Evolutionary conservation across 139 green algal genomes (phyloP).

Genomic region (Spirogloea muscicola): DNA sequence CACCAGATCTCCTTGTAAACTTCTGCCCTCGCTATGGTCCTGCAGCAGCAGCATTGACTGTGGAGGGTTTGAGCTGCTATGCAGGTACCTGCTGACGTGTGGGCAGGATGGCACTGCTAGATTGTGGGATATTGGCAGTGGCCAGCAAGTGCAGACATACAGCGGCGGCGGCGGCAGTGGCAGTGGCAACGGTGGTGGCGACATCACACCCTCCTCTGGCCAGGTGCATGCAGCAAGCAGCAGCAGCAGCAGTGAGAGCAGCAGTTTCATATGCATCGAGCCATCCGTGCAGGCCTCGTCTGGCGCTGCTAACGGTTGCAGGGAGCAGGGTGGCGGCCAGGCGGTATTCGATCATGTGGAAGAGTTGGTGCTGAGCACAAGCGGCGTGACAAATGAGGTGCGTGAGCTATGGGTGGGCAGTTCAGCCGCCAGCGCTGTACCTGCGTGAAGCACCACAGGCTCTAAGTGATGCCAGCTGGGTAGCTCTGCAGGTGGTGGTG

Average conservation of each 20-base stretch:
- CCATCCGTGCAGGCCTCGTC: background rate
- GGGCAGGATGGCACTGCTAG: constrained; percentile 22
- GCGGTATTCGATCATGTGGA: background rate
- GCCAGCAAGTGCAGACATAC: constrained; percentile 22
- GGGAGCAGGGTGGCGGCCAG: background rate
- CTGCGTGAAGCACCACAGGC: too few species aligned
- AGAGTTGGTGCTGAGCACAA: constrained; percentile 2
- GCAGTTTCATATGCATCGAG: constrained; percentile 1
- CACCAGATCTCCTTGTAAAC: too few species aligned
- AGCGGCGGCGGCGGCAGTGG: too few species aligned
- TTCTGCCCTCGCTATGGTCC: too few species aligned
- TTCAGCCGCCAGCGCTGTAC: background rate
- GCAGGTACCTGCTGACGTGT: constrained; percentile 30
- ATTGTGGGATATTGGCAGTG: constrained; percentile 21
- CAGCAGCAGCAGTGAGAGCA: background rate
- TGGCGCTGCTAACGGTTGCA: background rate
- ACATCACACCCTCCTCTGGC: background rate
- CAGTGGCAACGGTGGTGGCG: background rate
- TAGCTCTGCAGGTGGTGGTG: constrained; percentile 1
- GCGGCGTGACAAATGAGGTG: constrained; percentile 4
- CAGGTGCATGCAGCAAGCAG: background rate
- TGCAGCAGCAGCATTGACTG: too few species aligned
- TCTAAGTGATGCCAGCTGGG: too few species aligned
- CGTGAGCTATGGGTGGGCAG: background rate
- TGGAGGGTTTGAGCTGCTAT: too few species aligned